phyloP scores from a whole-genome alignment of 1,284 basidiomycete genomes.

The Apiotrichum akiyoshidainum region DNA sequence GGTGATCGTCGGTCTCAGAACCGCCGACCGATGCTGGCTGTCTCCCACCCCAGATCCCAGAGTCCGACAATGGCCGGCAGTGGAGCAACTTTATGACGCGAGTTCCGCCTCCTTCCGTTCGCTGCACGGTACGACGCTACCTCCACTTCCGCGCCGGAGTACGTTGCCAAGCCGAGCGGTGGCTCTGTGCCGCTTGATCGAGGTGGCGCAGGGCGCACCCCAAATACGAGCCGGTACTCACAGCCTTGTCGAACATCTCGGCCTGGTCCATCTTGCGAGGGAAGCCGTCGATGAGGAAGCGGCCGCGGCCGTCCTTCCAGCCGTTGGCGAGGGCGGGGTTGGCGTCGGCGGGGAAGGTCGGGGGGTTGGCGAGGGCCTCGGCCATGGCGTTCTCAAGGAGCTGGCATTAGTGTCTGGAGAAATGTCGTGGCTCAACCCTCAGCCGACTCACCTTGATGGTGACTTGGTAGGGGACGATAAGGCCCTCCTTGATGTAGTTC shows the following conservation, averaged over 20 bases:
- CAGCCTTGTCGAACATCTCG: constrained; percentile 81
- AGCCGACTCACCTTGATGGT: constrained; percentile 67
- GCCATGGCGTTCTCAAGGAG: constrained; percentile 91
- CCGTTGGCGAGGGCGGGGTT: constrained; percentile 42
- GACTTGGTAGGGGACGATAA: constrained; percentile 94
- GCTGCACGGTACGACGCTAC: too few relatives aligned
- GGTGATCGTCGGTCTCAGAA: too few relatives aligned
- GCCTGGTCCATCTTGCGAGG: constrained; percentile 99
- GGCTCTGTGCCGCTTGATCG: too few relatives aligned
- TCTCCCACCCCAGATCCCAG: too few relatives aligned
- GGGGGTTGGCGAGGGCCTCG: constrained; percentile 56
- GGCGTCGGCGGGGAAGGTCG: constrained; percentile 26
- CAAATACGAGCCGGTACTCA: constrained; percentile 49
- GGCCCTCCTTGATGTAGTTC: constrained; percentile 85
- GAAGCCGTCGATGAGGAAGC: constrained; percentile 97
- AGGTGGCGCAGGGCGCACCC: too few relatives aligned
- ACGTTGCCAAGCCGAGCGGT: too few relatives aligned
- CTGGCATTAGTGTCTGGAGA: constrained; percentile 21
- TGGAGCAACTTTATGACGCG: too few relatives aligned
- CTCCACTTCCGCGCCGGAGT: too few relatives aligned
- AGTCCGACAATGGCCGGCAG: too few relatives aligned
- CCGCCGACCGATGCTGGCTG: too few relatives aligned
- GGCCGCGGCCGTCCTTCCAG: constrained; percentile 71
- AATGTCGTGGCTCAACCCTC: neutral
- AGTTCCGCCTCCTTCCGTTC: too few relatives aligned